Conservation (phyloP, 768 basidiomycete genomes). For the Naganishia onofrii region DNA sequence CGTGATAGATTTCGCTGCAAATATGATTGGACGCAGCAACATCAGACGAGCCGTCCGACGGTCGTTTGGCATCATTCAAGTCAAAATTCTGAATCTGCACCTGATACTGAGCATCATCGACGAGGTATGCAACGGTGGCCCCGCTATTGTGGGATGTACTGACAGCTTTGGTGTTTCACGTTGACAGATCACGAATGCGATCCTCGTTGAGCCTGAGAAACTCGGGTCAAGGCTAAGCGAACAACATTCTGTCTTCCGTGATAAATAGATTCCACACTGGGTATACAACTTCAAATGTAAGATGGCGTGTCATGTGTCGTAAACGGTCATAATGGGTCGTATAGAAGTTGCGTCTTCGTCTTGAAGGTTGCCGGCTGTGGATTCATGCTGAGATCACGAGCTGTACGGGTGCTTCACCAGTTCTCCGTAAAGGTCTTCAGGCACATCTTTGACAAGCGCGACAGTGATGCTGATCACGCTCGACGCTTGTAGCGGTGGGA, state of each 20-base stretch:
- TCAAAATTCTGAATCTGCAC: slow-evolving; percentile 89
- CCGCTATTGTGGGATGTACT: neutral
- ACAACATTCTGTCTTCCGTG: neutral
- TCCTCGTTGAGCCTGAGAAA: slow-evolving; percentile 2
- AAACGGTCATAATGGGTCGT: slow-evolving; percentile 2
- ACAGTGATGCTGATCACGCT: slow-evolving; percentile 90
- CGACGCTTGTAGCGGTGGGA: slow-evolving; percentile 83
- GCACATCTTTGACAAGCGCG: slow-evolving; percentile 86
- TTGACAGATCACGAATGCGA: neutral
- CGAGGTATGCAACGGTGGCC: slow-evolving; percentile 61
- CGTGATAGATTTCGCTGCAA: slow-evolving; percentile 78
- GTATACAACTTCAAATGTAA: neutral
- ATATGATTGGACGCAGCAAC: slow-evolving; percentile 97
- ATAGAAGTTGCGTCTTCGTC: neutral
- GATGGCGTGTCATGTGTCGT: neutral
- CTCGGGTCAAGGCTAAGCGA: neutral
- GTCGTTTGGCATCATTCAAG: slow-evolving; percentile 91
- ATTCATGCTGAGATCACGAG: neutral
- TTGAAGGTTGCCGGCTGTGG: no score
- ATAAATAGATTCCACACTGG: neutral
- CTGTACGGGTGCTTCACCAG: slow-evolving; percentile 46
- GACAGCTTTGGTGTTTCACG: neutral
- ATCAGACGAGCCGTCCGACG: slow-evolving; percentile 86
- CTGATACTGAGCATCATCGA: slow-evolving; percentile 83
- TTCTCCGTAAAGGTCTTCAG: slow-evolving; percentile 57